Evolutionary conservation across 2,329 filamentous ascomycete genomes (phyloP), one percentile per base, ranked within the genome.

Genomic region (Colletotrichum siamense): DNA sequence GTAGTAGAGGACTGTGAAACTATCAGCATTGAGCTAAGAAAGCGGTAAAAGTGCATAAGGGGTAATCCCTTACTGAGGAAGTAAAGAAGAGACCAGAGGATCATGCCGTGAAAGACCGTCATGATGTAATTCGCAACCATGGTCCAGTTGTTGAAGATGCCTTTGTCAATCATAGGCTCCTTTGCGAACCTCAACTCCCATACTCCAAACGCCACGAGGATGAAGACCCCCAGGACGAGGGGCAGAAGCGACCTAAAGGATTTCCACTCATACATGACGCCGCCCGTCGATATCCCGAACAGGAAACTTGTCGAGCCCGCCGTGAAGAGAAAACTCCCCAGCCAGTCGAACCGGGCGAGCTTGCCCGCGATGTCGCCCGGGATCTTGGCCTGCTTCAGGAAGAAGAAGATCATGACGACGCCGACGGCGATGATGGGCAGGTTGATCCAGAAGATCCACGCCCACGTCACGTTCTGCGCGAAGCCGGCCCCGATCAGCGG

Each of bases 381-480:
- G 8, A 81, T 44, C 24, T 72, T 70, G 16, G 68, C 71, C 71
- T 80, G 80, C 59, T 79, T 79, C 24, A 93, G 83, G 82, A 91
- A 92, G 28, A 92, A 77, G 36, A 81, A 67, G 18, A 91, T 83
- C 78, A 91, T 82, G 49, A 88, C 78, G 18, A 85, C 81, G 4
- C 87, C 88, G n/a, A 91, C 73, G 3, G 84, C 89, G 34, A 88
- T 85, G 79, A 93, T 89, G 3, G 91, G 91, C 3, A 93, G 83
- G 78, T 93, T 94, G 79, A 93, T 87, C 87, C 89, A 94, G 80
- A 93, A 93, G 65, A 94, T 89, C 92, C 92, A 94, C 10, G 89
- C 83, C 92, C 91, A 92, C 1, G 83, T 84, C 2, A 87, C 86
- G 59, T 87, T 84, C 72, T 91, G 85, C 5, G 89, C 86, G 75